Percentiles rank a stretch among this genome's conserved stretches.
Conservation (phyloP, 2,329 filamentous ascomycete species). For the Verticillium zaregamsianum region DNA sequence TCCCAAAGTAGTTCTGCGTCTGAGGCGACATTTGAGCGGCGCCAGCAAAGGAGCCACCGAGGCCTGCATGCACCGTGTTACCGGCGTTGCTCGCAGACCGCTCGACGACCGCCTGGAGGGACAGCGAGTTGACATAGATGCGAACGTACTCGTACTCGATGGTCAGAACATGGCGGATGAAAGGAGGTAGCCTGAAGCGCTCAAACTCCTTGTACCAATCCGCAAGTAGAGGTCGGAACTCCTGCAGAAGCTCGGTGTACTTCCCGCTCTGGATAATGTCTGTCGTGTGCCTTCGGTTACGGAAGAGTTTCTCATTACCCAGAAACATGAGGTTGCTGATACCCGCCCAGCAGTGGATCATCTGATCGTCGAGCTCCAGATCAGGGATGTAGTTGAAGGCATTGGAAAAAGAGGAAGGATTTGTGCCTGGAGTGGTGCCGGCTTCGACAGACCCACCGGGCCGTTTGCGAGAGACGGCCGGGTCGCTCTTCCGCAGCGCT, state of each 20-base stretch:
- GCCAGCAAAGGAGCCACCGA: conserved; percentile 24
- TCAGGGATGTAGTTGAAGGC: conserved; percentile 64
- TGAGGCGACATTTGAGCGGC: conserved; percentile 53
- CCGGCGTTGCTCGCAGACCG: conserved; percentile 75
- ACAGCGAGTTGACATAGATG: conserved; percentile 91
- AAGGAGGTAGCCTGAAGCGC: conserved; percentile 63
- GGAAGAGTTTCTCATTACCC: conserved; percentile 84
- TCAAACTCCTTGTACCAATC: conserved; percentile 83
- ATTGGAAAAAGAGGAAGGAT: conserved; percentile 50
- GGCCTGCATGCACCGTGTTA: conserved; percentile 29
- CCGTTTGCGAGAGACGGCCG: conserved; percentile 47
- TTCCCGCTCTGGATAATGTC: conserved; percentile 82
- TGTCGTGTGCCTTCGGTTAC: conserved; percentile 80
- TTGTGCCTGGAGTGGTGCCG: conserved; percentile 57
- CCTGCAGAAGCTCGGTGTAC: conserved; percentile 76
- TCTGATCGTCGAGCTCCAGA: conserved; percentile 63
- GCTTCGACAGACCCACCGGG: background rate
- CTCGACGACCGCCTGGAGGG: conserved; percentile 91
- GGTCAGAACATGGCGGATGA: conserved; percentile 70
- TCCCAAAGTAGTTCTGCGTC: conserved; percentile 61
- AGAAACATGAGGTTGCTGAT: conserved; percentile 91
- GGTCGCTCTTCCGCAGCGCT: conserved; percentile 53
- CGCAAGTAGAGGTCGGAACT: conserved; percentile 73
- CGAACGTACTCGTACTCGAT: conserved; percentile 96
- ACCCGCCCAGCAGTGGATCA: conserved; percentile 86